These are phyloP conservation scores for Pelargonium citronellum DNA, from an alignment of 441 rosid genomes.

Conservation along the genomic window DNA sequence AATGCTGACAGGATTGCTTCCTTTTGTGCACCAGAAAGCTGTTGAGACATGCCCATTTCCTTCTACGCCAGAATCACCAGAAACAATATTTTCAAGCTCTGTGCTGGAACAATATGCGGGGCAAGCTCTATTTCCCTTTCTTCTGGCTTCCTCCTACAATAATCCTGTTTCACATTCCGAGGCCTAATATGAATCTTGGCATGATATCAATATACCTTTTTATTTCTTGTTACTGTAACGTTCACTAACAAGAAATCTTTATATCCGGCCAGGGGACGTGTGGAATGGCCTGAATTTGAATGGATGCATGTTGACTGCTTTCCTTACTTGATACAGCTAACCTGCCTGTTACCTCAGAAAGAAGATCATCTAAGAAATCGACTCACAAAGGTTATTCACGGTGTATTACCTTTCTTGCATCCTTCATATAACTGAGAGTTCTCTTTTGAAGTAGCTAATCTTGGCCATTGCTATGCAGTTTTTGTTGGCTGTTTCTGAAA, in stretches of 20 bases:
- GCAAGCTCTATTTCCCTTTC: constrained; percentile 30
- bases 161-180: constrained; percentile 9
- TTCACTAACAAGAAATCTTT: constrained; percentile 19
- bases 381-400: constrained; percentile 57
- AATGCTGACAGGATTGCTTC: constrained; percentile 76
- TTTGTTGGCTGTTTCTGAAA: constrained; percentile 63
- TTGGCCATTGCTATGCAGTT: constrained; percentile 49
- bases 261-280: constrained; percentile 52
- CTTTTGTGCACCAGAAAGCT: constrained; percentile 64
- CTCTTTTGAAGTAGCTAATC: constrained; percentile 25
- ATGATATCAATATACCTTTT: no score
- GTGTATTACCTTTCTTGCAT: constrained; percentile 7
- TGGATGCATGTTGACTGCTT: constrained; percentile 95
- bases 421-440: constrained; percentile 12
- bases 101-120: constrained; percentile 67
- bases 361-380: constrained; percentile 83
- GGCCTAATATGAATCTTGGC: no score
- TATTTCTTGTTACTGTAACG: neutral
- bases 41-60: constrained; percentile 80
- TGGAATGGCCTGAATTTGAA: constrained; percentile 83
- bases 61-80: constrained; percentile 39
- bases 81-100: constrained; percentile 42
- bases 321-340: constrained; percentile 68
- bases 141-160: constrained; percentile 17
- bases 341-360: constrained; percentile 76